A percentile compares a stretch with the other conserved stretches of the same genome.
Evolutionary conservation across 2,329 filamentous ascomycete species (phyloP).

Genomic region (Exophiala sp.): DNA sequence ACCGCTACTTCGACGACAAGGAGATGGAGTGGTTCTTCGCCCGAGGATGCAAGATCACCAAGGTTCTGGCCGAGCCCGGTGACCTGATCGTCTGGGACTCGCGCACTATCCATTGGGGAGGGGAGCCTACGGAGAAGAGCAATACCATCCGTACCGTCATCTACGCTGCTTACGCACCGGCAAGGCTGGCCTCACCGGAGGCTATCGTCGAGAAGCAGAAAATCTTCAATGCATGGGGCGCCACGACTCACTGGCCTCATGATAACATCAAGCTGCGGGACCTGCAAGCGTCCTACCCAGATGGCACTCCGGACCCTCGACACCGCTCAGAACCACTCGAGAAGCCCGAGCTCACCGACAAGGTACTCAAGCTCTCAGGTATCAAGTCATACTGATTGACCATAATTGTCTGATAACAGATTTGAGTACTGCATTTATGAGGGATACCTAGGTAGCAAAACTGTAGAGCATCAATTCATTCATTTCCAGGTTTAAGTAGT

Average conservation of each 20-base stretch:
- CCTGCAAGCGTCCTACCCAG: background rate
- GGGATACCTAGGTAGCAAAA: too few species aligned
- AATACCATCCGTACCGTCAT: conserved; percentile 37
- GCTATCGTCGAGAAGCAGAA: conserved; percentile 35
- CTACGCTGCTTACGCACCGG: conserved; percentile 40
- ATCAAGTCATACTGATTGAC: background rate
- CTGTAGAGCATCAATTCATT: too few species aligned
- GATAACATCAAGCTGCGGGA: background rate
- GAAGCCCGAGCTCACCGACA: background rate
- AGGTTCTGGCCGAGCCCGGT: conserved; percentile 42
- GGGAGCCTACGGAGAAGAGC: conserved; percentile 33
- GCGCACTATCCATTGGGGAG: conserved; percentile 46
- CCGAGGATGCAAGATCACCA: conserved; percentile 38
- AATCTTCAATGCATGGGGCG: conserved; percentile 34
- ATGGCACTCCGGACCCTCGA: background rate
- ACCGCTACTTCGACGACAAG: conserved; percentile 42
- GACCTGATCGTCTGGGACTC: conserved; percentile 48
- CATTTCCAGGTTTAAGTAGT: too few species aligned
- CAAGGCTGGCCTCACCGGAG: conserved; percentile 35
- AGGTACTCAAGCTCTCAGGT: background rate
- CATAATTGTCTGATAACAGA: too few species aligned
- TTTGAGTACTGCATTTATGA: too few species aligned
- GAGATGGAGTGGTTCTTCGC: conserved; percentile 45
- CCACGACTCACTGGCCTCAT: conserved; percentile 26
- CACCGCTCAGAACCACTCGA: background rate